Evolutionary conservation across 352 stramenopile genomes (phyloP).

Genomic region (Pythium grandisporangium): DNA sequence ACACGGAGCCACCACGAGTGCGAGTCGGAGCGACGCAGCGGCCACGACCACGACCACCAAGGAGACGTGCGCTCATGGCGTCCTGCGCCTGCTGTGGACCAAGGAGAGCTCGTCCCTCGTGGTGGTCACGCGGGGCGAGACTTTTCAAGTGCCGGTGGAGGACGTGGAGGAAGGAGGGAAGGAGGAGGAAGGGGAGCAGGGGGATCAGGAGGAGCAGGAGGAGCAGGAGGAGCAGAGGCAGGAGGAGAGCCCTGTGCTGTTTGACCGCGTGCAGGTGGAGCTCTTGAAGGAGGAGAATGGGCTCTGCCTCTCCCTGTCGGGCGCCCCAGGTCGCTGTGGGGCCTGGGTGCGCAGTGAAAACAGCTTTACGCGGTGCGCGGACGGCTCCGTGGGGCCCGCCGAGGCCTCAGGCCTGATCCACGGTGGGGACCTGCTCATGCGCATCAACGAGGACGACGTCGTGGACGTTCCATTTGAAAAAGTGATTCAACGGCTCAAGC

Average conservation of each 20-base stretch:
- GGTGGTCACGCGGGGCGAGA: slow-evolving; percentile 41
- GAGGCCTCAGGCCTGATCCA: slow-evolving; percentile 44
- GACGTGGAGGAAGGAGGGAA: slow-evolving; percentile 9
- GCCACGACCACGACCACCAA: slow-evolving; percentile 15
- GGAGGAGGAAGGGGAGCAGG: slow-evolving; percentile 3
- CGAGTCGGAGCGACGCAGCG: too few relatives aligned
- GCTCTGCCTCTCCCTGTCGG: slow-evolving; percentile 71
- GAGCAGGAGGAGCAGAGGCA: slow-evolving; percentile 9
- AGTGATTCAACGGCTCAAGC: slow-evolving; percentile 56
- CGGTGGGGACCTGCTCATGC: slow-evolving; percentile 62
- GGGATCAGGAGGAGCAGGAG: slow-evolving; percentile 7
- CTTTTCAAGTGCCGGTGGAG: slow-evolving; percentile 22
- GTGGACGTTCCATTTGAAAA: slow-evolving; percentile 61
- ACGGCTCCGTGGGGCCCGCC: slow-evolving; percentile 47
- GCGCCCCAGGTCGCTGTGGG: slow-evolving; percentile 52
- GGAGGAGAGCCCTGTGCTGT: slow-evolving; percentile 24
- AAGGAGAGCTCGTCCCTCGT: slow-evolving; percentile 48
- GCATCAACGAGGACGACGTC: slow-evolving; percentile 45
- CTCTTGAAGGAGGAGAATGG: slow-evolving; percentile 58
- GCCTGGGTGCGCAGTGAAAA: slow-evolving; percentile 77
- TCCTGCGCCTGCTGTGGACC: slow-evolving; percentile 51
- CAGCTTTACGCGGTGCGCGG: slow-evolving; percentile 44
- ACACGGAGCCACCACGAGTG: too few relatives aligned
- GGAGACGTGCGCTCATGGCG: slow-evolving; percentile 53
- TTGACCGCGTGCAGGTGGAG: slow-evolving; percentile 29